phyloP scores from a whole-genome alignment of 2,329 filamentous ascomycete species.

The Calcarisporium arbuscula region DNA sequence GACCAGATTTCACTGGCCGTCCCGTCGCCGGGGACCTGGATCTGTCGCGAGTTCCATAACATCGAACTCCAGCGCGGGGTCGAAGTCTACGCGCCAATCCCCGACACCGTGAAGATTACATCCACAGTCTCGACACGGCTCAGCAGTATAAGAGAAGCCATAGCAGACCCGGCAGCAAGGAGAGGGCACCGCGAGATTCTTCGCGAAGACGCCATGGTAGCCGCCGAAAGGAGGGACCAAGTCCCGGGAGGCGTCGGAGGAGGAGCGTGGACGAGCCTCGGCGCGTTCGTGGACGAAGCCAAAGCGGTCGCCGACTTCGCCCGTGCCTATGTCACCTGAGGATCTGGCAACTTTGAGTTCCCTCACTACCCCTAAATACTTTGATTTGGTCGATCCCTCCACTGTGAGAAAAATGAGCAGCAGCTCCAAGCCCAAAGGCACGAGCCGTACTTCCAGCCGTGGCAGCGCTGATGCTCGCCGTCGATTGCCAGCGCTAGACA shows the following conservation, averaged over 20 bases:
- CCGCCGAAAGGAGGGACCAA: slow-evolving; percentile 44
- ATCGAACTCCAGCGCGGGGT: slow-evolving; percentile 46
- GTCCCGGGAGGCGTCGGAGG: slow-evolving; percentile 57
- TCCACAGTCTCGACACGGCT: slow-evolving; percentile 77
- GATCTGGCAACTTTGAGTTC: slow-evolving; percentile 63
- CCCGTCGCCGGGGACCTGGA: slow-evolving; percentile 45
- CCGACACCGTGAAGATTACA: slow-evolving; percentile 73
- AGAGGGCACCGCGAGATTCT: slow-evolving; percentile 36
- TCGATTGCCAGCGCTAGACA: slow-evolving; percentile 36
- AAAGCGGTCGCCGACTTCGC: slow-evolving; percentile 86
- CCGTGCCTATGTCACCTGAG: slow-evolving; percentile 89
- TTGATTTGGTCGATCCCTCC: slow-evolving; percentile 29
- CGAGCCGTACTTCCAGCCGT: slow-evolving; percentile 45
- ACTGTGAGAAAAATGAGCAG: slow-evolving; percentile 40
- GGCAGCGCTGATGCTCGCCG: slow-evolving; percentile 41
- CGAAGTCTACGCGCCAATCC: slow-evolving; percentile 44
- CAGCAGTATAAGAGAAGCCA: slow-evolving; percentile 54
- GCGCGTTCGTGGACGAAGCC: slow-evolving; percentile 63
- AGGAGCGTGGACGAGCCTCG: slow-evolving; percentile 62
- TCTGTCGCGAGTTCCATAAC: slow-evolving; percentile 53
- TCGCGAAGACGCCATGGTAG: slow-evolving; percentile 40
- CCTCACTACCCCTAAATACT: slow-evolving; percentile 36
- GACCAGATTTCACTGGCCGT: slow-evolving; percentile 48
- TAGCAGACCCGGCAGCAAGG: slow-evolving; percentile 48
- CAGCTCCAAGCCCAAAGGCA: slow-evolving; percentile 21